Conservation (phyloP, 179 eudicot species). For the Silene noctiflora region DNA sequence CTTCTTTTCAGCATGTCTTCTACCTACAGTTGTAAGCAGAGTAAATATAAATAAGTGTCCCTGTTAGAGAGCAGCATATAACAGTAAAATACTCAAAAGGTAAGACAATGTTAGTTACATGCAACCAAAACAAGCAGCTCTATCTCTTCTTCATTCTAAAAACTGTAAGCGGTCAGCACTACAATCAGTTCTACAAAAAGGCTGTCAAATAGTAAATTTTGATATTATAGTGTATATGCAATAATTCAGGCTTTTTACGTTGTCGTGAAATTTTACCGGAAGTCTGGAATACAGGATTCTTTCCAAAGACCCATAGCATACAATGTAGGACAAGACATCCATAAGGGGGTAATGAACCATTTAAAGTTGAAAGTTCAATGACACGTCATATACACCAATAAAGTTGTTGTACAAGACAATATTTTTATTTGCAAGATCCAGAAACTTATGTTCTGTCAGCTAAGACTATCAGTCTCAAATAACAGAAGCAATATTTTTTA, state of each 20-base stretch:
- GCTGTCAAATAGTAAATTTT: background rate
- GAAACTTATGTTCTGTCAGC: constrained; percentile 4
- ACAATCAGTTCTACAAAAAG: background rate
- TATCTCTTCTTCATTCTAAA: background rate
- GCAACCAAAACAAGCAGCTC: constrained; percentile 12
- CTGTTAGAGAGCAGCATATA: constrained; percentile 3
- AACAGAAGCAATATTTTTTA: background rate
- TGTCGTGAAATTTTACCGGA: background rate
- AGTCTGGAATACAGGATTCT: constrained; percentile 6
- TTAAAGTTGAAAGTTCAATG: background rate
- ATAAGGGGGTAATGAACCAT: background rate
- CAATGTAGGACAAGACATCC: background rate
- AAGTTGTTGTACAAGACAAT: background rate
- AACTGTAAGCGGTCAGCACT: background rate
- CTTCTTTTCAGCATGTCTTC: constrained; percentile 99
- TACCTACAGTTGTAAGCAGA: constrained; percentile 47
- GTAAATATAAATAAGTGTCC: constrained; percentile 4
- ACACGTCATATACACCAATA: constrained; percentile 6
- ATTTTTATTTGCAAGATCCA: background rate
- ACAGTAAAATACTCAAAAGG: constrained; percentile 4
- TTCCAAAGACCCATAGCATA: background rate
- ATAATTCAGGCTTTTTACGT: constrained; percentile 8
- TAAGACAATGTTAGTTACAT: constrained; percentile 4
- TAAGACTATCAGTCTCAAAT: background rate
- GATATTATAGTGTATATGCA: background rate